phyloP scores from a whole-genome alignment of 257 asterid genomes.

The Ilex aquifolium region DNA sequence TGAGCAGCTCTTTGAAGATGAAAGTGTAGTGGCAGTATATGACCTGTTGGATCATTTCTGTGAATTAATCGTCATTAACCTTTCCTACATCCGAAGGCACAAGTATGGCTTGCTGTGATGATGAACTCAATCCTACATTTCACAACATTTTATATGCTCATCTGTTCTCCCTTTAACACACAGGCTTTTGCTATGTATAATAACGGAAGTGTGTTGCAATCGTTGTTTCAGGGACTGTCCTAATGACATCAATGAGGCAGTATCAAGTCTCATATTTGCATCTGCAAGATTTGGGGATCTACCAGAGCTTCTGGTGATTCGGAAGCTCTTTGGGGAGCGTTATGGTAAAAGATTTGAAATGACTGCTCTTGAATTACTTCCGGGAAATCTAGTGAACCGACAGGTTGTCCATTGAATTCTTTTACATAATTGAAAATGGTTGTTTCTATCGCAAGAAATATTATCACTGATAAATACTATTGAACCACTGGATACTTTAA shows the following conservation, averaged over 20 bases:
- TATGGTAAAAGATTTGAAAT: conserved; percentile 49
- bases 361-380: conserved; percentile 50
- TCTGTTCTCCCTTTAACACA: no score
- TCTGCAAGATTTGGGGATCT: conserved; percentile 77
- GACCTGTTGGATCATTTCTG: conserved; percentile 55
- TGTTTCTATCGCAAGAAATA: background rate
- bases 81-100: conserved; percentile 55
- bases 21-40: conserved; percentile 42
- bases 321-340: conserved; percentile 60
- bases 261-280: conserved; percentile 62
- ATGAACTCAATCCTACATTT: no score
- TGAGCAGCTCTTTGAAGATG: conserved; percentile 60
- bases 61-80: conserved; percentile 45
- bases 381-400: conserved; percentile 59
- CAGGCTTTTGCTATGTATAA: no score
- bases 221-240: conserved; percentile 61
- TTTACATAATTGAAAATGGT: background rate
- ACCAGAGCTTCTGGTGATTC: conserved; percentile 55
- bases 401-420: conserved; percentile 32
- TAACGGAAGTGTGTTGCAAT: background rate
- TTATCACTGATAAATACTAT: background rate
- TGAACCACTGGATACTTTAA: background rate
- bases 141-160: no score
- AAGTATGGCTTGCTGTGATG: conserved; percentile 27
- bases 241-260: conserved; percentile 63